phyloP scores from a whole-genome alignment of 2,329 filamentous ascomycete species.

The Aspergillus sp. region DNA sequence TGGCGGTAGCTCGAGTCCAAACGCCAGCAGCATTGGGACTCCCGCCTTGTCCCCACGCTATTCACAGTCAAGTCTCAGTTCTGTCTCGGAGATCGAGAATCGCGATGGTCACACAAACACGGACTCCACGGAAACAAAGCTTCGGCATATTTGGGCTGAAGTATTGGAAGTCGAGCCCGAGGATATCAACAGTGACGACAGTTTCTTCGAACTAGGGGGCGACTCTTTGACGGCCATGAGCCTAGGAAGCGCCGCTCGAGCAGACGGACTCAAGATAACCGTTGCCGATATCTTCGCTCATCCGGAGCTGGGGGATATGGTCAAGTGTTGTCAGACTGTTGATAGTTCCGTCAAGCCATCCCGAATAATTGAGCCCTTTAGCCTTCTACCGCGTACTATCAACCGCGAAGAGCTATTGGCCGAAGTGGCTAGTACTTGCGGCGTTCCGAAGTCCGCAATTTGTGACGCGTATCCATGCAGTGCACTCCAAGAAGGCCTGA shows the following conservation, averaged over 20 bases:
- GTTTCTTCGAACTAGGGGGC: conserved; percentile 49
- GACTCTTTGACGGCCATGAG: conserved; percentile 52
- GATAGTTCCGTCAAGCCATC: background rate
- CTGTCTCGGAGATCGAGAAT: background rate
- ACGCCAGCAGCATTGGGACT: background rate
- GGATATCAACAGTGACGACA: conserved; percentile 44
- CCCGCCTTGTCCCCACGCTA: background rate
- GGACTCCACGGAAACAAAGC: conserved; percentile 23
- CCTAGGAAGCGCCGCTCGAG: conserved; percentile 39
- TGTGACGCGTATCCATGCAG: conserved; percentile 46
- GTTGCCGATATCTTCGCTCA: conserved; percentile 46
- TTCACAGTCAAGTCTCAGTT: background rate
- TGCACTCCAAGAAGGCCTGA: conserved; percentile 45
- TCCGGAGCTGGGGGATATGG: conserved; percentile 46
- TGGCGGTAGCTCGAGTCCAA: background rate
- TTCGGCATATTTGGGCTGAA: conserved; percentile 39
- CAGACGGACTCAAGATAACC: conserved; percentile 35
- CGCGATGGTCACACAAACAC: background rate
- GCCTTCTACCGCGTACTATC: conserved; percentile 25
- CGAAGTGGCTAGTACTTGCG: conserved; percentile 32
- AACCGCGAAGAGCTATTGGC: conserved; percentile 21
- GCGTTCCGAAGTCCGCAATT: conserved; percentile 28
- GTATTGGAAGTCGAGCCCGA: conserved; percentile 38
- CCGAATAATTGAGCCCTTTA: conserved; percentile 24
- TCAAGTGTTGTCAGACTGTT: conserved; percentile 25